These are phyloP conservation scores for Tricholoma hemisulphureum DNA, from an alignment of 768 basidiomycete species.

Conservation along the genomic window DNA sequence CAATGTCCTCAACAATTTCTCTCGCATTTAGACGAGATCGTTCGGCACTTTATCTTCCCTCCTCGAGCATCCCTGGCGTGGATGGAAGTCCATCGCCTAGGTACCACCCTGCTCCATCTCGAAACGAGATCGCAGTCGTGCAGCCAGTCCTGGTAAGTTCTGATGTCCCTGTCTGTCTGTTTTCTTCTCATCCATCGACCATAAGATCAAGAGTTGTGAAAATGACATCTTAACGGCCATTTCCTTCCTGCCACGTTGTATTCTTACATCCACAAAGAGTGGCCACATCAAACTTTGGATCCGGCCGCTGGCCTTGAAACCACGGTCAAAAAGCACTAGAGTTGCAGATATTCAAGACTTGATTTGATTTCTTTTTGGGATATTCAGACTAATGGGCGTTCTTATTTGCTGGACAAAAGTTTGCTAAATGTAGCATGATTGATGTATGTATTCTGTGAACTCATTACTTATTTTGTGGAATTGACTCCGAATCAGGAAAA, in stretches of 20 bases:
- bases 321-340: constrained; percentile 24
- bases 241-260: constrained; percentile 71
- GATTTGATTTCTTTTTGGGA: constrained; percentile 11
- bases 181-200: constrained; percentile 2
- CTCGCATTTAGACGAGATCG: constrained; percentile 65
- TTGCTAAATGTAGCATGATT: no score
- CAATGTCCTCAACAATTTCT: constrained; percentile 77
- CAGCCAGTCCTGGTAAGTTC: constrained; percentile 81
- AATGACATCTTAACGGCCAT: constrained; percentile 73
- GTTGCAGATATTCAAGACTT: constrained; percentile 9
- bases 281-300: constrained; percentile 87
- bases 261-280: constrained; percentile 75
- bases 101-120: constrained; percentile 86
- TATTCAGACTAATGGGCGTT: no score
- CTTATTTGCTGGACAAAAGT: no score
- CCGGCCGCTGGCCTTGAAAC: constrained; percentile 57
- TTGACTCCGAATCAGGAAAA: no score
- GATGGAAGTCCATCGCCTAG: constrained; percentile 46
- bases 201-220: constrained; percentile 78
- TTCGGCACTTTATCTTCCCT: constrained; percentile 56
- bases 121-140: constrained; percentile 86
- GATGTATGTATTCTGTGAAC: no score
- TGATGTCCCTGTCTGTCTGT: neutral
- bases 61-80: constrained; percentile 31
- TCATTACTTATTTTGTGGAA: no score